phyloP scores from a whole-genome alignment of 441 rosid species.

The Capsella rubella region DNA sequence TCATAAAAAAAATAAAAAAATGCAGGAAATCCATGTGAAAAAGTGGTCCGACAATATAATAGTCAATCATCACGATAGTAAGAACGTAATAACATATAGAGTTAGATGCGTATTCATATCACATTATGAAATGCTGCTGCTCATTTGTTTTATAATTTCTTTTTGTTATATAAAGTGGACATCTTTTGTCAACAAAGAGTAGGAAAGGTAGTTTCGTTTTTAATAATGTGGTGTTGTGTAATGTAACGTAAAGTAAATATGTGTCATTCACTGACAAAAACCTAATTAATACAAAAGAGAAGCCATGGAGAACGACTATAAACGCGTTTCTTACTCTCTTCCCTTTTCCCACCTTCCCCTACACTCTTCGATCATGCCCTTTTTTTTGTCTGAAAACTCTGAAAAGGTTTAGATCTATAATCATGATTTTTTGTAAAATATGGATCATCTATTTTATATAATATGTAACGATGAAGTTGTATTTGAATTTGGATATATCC shows the following conservation, averaged over 20 bases:
- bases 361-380: slow-evolving; percentile 5
- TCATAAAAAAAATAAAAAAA: slow-evolving; percentile 7
- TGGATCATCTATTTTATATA: too few relatives aligned
- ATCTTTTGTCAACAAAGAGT: slow-evolving; percentile 34
- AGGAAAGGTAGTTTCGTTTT: background rate
- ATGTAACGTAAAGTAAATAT: slow-evolving; percentile 35
- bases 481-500: background rate
- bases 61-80: slow-evolving; percentile 33
- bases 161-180: slow-evolving; percentile 25
- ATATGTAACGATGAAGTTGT: background rate
- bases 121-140: slow-evolving; percentile 5
- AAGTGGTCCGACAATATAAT: slow-evolving; percentile 33
- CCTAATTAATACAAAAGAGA: slow-evolving; percentile 21
- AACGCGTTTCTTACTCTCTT: slow-evolving; percentile 20
- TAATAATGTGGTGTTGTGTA: background rate
- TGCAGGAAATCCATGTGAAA: slow-evolving; percentile 35
- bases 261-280: slow-evolving; percentile 33
- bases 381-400: background rate
- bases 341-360: slow-evolving; percentile 15
- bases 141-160: background rate
- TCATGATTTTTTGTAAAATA: too few relatives aligned
- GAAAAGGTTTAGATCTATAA: background rate
- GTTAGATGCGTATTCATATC: slow-evolving; percentile 27
- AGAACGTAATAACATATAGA: slow-evolving; percentile 10
- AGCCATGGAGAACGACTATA: background rate